These are phyloP conservation scores for Brachypodium distachyon DNA, from an alignment of 202 grass and related monocot species.

Conservation along the genomic window DNA sequence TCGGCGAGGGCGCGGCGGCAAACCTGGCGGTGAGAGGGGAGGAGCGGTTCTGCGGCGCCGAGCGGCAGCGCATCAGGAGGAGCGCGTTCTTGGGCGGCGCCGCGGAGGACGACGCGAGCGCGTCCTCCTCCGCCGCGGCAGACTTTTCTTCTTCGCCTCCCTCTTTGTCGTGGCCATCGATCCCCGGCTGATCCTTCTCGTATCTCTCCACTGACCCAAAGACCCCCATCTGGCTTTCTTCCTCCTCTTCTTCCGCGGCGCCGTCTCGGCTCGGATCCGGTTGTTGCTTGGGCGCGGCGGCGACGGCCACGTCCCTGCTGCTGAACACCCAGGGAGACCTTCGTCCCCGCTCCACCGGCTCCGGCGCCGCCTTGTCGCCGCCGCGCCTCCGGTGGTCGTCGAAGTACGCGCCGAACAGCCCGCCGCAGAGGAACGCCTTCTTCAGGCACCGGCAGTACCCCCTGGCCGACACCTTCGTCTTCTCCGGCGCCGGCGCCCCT, in stretches of 20 bases:
- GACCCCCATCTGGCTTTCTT: neutral
- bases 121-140: neutral
- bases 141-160: neutral
- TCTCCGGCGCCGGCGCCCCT: neutral
- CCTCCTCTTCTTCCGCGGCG: neutral
- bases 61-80: constrained; percentile 88
- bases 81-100: constrained; percentile 93
- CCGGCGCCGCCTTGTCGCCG: constrained; percentile 8
- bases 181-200: neutral
- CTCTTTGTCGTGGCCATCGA: neutral
- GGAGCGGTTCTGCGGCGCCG: constrained; percentile 81
- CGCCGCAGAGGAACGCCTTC: constrained; percentile 45
- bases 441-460: constrained; percentile 61
- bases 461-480: neutral
- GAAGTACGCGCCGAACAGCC: constrained; percentile 32
- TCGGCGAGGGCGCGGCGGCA: constrained; percentile 7
- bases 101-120: constrained; percentile 41
- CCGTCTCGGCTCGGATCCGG: neutral
- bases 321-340: constrained; percentile 46
- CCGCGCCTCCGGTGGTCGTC: constrained; percentile 3
- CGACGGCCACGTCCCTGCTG: constrained; percentile 26
- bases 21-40: constrained; percentile 49
- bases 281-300: constrained; percentile 17
- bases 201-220: constrained; percentile 9
- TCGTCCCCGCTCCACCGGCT: constrained; percentile 1